Conservation (phyloP, 2,329 filamentous ascomycete species). For the Pseudogymnoascus sp. region DNA sequence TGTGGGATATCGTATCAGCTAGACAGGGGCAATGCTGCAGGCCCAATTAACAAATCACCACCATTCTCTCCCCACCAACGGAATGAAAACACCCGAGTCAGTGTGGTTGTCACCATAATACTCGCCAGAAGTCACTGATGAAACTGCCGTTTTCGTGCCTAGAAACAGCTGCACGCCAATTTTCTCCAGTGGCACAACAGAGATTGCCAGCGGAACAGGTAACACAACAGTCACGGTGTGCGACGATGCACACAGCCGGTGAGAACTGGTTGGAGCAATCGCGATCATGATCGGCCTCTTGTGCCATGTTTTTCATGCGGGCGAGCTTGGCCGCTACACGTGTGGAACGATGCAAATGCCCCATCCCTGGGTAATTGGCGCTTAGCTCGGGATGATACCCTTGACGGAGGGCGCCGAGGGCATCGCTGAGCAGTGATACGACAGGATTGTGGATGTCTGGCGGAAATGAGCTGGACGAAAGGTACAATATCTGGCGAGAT, state of each 20-base stretch:
- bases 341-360: neutral
- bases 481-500: neutral
- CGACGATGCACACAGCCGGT: neutral
- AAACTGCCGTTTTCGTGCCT: neutral
- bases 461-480: neutral
- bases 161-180: neutral
- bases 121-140: neutral
- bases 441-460: neutral
- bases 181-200: neutral
- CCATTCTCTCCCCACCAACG: neutral
- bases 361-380: neutral
- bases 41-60: neutral
- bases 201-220: neutral
- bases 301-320: neutral
- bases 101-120: neutral
- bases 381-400: neutral
- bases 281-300: neutral
- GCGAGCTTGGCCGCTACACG: neutral
- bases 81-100: neutral
- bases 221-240: neutral
- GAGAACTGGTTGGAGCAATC: constrained; percentile 1
- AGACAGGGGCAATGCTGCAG: neutral
- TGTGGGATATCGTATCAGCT: neutral
- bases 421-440: neutral
- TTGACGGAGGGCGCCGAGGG: neutral